Evolutionary conservation across 495 filamentous ascomycete species (phyloP), one percentile per base, ranked within the genome.

Genomic region (Penicillium nucicola): DNA sequence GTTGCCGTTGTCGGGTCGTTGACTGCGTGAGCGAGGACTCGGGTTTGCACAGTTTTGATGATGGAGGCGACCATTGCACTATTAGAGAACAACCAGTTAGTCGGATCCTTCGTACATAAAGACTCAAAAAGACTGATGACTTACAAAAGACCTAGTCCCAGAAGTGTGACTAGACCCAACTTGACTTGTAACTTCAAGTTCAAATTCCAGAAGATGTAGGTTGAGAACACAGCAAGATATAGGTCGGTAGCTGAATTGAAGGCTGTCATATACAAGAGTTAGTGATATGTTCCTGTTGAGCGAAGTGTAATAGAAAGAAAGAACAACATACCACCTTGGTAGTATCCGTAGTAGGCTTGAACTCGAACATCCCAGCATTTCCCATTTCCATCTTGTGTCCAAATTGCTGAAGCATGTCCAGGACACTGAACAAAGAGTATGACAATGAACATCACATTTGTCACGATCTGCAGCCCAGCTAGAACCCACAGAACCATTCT

Each of bases 151-250:
- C 77, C 77, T 19, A 78, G 54, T 4, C 77, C 67, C 6, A 80
- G 64, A 5, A 78, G 61, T 15, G 55, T 32, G 4, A 69, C 63
- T 34, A 81, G 54, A n/a, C 72, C 71, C 3, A 78, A 31, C 59
- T 80, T 81, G 42, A 77, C 68, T 30, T 60, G 64, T 11, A 65
- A 18, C 4, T 65, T 57, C 23, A 81, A 49, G 37, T 78, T 72
- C 39, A 81, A 45, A 33, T 57, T 64, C 63, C 64, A 78, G 41
- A 80, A 72, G 18, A 77, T 64, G 18, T 62, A 56, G 3, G 67
- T 66, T 7, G 78, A 75, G 45, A 77, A 77, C 0, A 69, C 49
- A n/a, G 77, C 76, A 25, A 81, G 69, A 25, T 74, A 77, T 1
- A 79, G 57, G 42, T 81, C 77, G 11, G 68, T 62, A n/a, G 68